Percentiles rank a stretch among this genome's conserved stretches.
phyloP scores from a whole-genome alignment of 2,329 filamentous ascomycete species.

The Claviceps sp. region DNA sequence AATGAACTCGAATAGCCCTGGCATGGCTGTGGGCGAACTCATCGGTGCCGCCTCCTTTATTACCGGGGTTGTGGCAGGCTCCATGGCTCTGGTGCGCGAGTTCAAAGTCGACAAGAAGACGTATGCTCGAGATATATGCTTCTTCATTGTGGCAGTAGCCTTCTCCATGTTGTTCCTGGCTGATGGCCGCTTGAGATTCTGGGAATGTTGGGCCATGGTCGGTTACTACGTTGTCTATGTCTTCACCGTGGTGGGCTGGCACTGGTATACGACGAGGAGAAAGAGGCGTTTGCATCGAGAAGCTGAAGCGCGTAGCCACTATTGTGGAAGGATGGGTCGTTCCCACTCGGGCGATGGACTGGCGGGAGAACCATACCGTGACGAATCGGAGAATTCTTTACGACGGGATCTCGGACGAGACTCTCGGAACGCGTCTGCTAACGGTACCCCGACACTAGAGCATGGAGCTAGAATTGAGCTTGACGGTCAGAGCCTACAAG shows the following conservation, averaged over 20 bases:
- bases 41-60: slow-evolving; percentile 95
- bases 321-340: slow-evolving; percentile 41
- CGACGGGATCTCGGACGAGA: slow-evolving; percentile 10
- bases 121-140: slow-evolving; percentile 81
- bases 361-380: slow-evolving; percentile 46
- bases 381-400: slow-evolving; percentile 32
- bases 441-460: slow-evolving; percentile 31
- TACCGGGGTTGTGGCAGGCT: slow-evolving; percentile 87
- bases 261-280: slow-evolving; percentile 64
- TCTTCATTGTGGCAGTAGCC: slow-evolving; percentile 75
- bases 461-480: slow-evolving; percentile 34
- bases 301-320: slow-evolving; percentile 61
- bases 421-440: slow-evolving; percentile 8
- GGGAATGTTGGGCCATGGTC: slow-evolving; percentile 88
- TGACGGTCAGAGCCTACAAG: slow-evolving; percentile 19
- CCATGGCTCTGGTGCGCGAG: slow-evolving; percentile 92
- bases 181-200: slow-evolving; percentile 70
- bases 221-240: slow-evolving; percentile 87
- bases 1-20: slow-evolving; percentile 95
- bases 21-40: slow-evolving; percentile 86
- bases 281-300: slow-evolving; percentile 50
- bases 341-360: slow-evolving; percentile 38
- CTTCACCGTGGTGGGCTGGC: slow-evolving; percentile 75
- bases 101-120: slow-evolving; percentile 83
- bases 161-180: slow-evolving; percentile 82